Evolutionary conservation across 805 yeast species (phyloP).

Genomic region (Myxozyma udenii): DNA sequence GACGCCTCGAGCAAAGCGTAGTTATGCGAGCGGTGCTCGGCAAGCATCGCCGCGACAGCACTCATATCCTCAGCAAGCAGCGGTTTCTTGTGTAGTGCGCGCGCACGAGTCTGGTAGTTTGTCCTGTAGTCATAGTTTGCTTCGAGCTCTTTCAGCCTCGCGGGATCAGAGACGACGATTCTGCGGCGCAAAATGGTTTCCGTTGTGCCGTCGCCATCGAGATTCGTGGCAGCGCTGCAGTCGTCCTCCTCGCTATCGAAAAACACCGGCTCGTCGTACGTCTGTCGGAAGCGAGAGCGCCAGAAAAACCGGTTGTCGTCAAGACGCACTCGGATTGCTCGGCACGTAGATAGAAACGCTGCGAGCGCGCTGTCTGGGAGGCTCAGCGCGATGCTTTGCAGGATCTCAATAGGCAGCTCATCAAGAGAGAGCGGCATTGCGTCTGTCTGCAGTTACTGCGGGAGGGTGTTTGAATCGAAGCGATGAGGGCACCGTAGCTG

Average conservation of each 20-base stretch:
- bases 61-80: constrained; percentile 8
- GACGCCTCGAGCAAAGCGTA: constrained; percentile 10
- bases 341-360: constrained; percentile 5
- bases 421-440: constrained; percentile 7
- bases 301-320: constrained; percentile 14
- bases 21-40: constrained; percentile 16
- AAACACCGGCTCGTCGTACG: constrained; percentile 20
- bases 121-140: constrained; percentile 16
- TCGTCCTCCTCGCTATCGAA: background rate
- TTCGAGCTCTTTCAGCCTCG: background rate
- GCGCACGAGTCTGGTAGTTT: constrained; percentile 9
- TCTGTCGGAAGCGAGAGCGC: constrained; percentile 14
- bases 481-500: too few species aligned
- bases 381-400: constrained; percentile 19
- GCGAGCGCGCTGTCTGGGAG: constrained; percentile 16
- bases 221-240: background rate
- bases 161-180: background rate
- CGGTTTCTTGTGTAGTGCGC: constrained; percentile 3
- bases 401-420: constrained; percentile 20
- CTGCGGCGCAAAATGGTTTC: background rate
- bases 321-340: constrained; percentile 4
- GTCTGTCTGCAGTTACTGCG: too few species aligned
- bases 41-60: constrained; percentile 6
- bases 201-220: background rate
- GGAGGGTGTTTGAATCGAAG: too few species aligned